Base-by-base conservation (phyloP, 1,284 basidiomycete genomes). In the Tilletia indica region DNA sequence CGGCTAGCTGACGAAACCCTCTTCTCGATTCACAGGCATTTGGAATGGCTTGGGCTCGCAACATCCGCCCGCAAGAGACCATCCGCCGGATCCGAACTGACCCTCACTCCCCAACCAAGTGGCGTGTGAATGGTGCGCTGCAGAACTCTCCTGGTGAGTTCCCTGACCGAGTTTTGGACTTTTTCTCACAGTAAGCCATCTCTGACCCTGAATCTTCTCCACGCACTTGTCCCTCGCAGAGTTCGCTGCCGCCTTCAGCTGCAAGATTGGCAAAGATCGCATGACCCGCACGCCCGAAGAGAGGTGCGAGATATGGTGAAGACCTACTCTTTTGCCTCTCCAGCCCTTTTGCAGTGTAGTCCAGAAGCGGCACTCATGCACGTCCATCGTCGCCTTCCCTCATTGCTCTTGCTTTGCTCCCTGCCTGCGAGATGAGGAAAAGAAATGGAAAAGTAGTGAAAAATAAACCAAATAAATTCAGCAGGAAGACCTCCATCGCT, bases 351-450 rank as follows among this genome's bases (percentile, higher is more conserved):
- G 25, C 25, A 31, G 25, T 31, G 25, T 31, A 31, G 25, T 31
- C 25, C 25, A 31, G 25, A 31, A 31, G 25, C 2, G 25, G 25
- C 25, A 31, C 25, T 31, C 25, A 31, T 31, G 25, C 25, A 31
- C 2, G 25, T 31, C 25, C 51, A 54, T 19, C 51, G 8, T 25
- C 19, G 12, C 51, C 51, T 54, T 54, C 21, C 6, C 51, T n/a
- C 6, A 16, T 38, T 14, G 11, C 9, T n/a, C 31, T 38, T 39
- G 6, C 42, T 8, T 45, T 45, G 42, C 14, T 45, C 14, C 9
- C 42, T 45, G 9, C 42, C 14, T 45, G 42, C 42, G 90, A 75
- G 90, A 89, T 1, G 92, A 92, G 54, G 89, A 92, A 78, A 66
- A n/a, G 19, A n/a, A 45, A 66, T 66, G 19, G 25, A 31, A 66